Evolutionary conservation across 2,329 filamentous ascomycete species (phyloP).

Genomic region (Bipolaris cookei): DNA sequence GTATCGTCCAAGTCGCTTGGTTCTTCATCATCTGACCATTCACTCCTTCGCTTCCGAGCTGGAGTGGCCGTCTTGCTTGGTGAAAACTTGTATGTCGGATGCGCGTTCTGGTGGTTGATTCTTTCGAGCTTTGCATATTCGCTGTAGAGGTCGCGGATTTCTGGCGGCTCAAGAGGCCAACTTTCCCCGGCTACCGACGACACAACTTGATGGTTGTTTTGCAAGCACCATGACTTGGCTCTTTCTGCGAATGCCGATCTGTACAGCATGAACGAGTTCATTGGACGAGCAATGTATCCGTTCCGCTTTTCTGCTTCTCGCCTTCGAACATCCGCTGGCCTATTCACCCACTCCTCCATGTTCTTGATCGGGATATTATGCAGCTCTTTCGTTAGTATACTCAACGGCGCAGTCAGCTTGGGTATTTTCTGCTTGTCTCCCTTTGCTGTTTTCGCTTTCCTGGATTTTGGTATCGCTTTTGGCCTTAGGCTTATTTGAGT

Average conservation of each 20-base stretch:
- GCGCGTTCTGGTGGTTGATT: slow-evolving; percentile 81
- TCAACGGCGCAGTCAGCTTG: slow-evolving; percentile 70
- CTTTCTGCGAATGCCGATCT: slow-evolving; percentile 89
- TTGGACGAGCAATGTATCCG: slow-evolving; percentile 85
- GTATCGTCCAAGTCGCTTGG: slow-evolving; percentile 52
- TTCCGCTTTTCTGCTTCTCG: slow-evolving; percentile 73
- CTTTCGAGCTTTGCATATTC: slow-evolving; percentile 80
- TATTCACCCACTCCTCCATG: slow-evolving; percentile 80
- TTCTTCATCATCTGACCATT: slow-evolving; percentile 48
- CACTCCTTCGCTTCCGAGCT: slow-evolving; percentile 57
- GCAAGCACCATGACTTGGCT: slow-evolving; percentile 78
- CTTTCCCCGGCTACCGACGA: slow-evolving; percentile 85
- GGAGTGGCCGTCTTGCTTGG: slow-evolving; percentile 70
- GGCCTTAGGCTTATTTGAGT: slow-evolving; percentile 32
- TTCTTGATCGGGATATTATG: slow-evolving; percentile 71
- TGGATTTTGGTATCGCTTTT: slow-evolving; percentile 46
- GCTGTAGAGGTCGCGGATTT: slow-evolving; percentile 76
- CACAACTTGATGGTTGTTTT: slow-evolving; percentile 93
- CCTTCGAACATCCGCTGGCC: slow-evolving; percentile 69
- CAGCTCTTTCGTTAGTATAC: slow-evolving; percentile 70
- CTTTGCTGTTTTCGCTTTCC: slow-evolving; percentile 55
- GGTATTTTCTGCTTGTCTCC: slow-evolving; percentile 56
- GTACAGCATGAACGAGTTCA: slow-evolving; percentile 99
- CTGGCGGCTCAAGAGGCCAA: slow-evolving; percentile 81
- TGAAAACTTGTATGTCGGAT: slow-evolving; percentile 93